Evolutionary conservation across 228 moss, liverwort and hornwort genomes (phyloP).

Genomic region (Sphagnum magellanicum): DNA sequence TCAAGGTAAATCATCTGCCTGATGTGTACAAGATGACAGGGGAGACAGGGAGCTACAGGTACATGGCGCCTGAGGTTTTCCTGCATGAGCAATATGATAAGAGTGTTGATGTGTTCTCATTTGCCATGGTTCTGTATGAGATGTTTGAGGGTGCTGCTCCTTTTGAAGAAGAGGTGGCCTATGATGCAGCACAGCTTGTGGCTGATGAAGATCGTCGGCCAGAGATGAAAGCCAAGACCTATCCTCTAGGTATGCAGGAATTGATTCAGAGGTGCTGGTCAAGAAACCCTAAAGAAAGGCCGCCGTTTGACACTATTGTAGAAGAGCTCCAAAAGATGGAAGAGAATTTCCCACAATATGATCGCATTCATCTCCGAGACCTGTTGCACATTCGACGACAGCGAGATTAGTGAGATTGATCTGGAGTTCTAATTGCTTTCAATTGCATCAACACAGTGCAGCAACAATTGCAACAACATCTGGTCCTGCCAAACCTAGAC

Average conservation of each 20-base stretch:
- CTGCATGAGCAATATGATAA: constrained; percentile 37
- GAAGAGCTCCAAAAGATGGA: constrained; percentile 39
- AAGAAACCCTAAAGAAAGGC: constrained; percentile 35
- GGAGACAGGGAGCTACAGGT: constrained; percentile 88
- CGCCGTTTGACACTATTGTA: constrained; percentile 45
- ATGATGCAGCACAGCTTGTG: constrained; percentile 32
- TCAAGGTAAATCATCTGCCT: constrained; percentile 46
- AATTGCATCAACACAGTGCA: no score
- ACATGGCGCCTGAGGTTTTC: constrained; percentile 56
- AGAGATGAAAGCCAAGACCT: constrained; percentile 21
- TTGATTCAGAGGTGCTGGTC: constrained; percentile 62
- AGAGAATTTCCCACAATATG: constrained; percentile 4
- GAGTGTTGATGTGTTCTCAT: constrained; percentile 57
- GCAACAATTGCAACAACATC: no score
- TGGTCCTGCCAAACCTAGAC: no score
- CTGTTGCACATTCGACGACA: not conserved
- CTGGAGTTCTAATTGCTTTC: no score
- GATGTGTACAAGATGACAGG: constrained; percentile 94
- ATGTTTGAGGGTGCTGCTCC: constrained; percentile 53
- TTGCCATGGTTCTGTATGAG: constrained; percentile 53
- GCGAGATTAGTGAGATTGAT: no score
- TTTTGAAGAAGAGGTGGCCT: constrained; percentile 24
- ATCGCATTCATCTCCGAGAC: constrained; percentile 2
- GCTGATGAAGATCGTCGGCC: constrained; percentile 27
- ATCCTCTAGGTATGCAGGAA: constrained; percentile 55